Evolutionary conservation across 2,329 filamentous ascomycete genomes (phyloP).

Genomic region (Ophiostoma pallidulum): DNA sequence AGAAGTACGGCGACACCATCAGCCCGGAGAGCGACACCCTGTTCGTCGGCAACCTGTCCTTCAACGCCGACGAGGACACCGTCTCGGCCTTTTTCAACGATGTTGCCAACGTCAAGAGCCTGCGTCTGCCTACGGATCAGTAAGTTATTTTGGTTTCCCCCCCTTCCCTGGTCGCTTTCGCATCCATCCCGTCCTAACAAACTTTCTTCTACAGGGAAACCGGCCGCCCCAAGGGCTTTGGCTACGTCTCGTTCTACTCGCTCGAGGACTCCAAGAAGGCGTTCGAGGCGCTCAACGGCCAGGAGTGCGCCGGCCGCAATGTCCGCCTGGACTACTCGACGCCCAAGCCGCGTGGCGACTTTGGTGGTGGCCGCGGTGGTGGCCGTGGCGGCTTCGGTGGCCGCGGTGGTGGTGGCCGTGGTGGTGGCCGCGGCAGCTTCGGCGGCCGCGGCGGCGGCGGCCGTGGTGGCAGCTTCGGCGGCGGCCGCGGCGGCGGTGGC

Average conservation of each 20-base stretch:
- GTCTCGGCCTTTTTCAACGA: conserved; percentile 66
- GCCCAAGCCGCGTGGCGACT: conserved; percentile 52
- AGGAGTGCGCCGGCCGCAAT: conserved; percentile 60
- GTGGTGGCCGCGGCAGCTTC: conserved; percentile 42
- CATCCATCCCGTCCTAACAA: conserved; percentile 5
- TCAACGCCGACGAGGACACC: conserved; percentile 68
- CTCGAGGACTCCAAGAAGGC: conserved; percentile 75
- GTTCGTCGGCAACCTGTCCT: conserved; percentile 86
- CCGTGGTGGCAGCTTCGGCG: conserved; percentile 45
- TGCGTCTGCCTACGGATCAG: conserved; percentile 81
- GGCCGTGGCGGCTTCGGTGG: conserved; percentile 41
- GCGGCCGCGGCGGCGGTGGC: conserved; percentile 40
- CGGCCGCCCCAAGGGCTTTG: conserved; percentile 83
- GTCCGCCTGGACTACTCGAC: conserved; percentile 77
- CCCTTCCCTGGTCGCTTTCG: conserved; percentile 22
- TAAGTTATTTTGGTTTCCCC: conserved; percentile 28
- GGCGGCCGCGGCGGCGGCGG: conserved; percentile 46
- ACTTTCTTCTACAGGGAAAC: conserved; percentile 61
- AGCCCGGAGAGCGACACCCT: conserved; percentile 78
- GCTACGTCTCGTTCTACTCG: conserved; percentile 75
- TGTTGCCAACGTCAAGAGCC: conserved; percentile 60
- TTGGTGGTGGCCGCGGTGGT: conserved; percentile 31
- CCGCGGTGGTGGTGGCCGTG: conserved; percentile 26
- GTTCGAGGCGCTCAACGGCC: conserved; percentile 50
- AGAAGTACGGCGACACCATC: conserved; percentile 66